Base-by-base conservation (phyloP, 2,329 filamentous ascomycete species). In the Ilyonectria robusta region DNA sequence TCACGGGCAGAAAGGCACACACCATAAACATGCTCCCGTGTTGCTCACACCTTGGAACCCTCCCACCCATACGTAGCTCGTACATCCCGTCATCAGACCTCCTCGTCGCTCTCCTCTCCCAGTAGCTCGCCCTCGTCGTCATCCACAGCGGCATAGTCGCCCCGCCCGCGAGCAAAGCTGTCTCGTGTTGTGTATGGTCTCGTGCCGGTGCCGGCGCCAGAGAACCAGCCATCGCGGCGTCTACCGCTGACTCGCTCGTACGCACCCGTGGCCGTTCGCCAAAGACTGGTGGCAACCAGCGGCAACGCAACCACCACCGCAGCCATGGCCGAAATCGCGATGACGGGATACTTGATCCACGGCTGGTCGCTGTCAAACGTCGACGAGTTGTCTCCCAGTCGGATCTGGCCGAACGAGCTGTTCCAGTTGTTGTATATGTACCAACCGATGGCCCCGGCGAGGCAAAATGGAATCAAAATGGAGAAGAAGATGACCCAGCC, bases 61-160 rank as follows among this genome's bases (percentile, higher is more conserved):
- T 59, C 35, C 42, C 65, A 47, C 55, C 65, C 58, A 53, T 62
- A 57, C 56, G 23, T 70, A 69, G 62, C 56, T 73, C 69, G 55
- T 72, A 67, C 70, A 72, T 40, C n/a, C 47, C 35, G 21, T 40
- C 13, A 44, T 79, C 70, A 84, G 44, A 92, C 93, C 68, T 98
- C 95, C 77, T 98, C 94, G 71, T 98, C 95, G 72, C 94, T 94
- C 66, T 97, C 95, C 73, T 98, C 95, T 1, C 96, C 96, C 40
- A 99, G 83, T 72, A 99, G 84, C 84, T 98, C 95, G 55, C 95
- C 95, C 79, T 98, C 96, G 78, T 98, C 96, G 57, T 96, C 93
- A 75, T 97, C 94, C 58, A 97, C 94, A 75, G 92, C 88, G 17
- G 91, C 89, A 80, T 98, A 98, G 80, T 97, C 94, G n/a, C 93